Evolutionary conservation across 164 flowering plant species (phyloP), one percentile per base, ranked within the genome.

Genomic region (Litsea cubeba): DNA sequence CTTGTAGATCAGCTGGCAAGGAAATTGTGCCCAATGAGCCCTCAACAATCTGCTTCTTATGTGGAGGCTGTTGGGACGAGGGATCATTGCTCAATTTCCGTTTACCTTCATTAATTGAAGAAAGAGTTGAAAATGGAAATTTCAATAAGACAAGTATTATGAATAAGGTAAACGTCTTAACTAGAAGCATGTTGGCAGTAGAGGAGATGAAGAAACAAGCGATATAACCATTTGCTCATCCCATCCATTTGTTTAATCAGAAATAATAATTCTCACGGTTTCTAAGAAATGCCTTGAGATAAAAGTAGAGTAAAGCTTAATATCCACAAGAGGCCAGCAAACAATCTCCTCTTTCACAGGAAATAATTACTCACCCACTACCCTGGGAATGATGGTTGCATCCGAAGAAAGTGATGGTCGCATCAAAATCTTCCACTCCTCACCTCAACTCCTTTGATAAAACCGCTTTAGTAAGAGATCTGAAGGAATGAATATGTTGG

Each of bases 11-110:
- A 11, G 76, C 81, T 5, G 79, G 77, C 82, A 84, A 65, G 28
- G 92, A 85, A 74, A 84, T 85, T 71, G 82, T 64, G 8, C 84
- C 88, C 60, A 82, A 24, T 20, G 85, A 20, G 49, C 85, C 84
- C 30, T 89, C 93, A 46, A 80, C 80, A 7, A 89, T 86, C 24
- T 83, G 23, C 78, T 82, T 95, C 84, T 90, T 93, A 15, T 82
- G 86, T 7, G 91, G 88, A 23, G 93, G 90, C 79, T 93, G 97
- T 72, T 89, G 93, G 77, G 83, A 69, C 54, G 79, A 65, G 79
- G 84, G 82, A 71, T 91, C 97, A 69, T 76, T 75, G 82, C 87
- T 87, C 5, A 87, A 89, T 80, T 89, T 95, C 63, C 97, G 89
- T 80, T 92, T 92, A 74, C 82, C 97, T 95, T 71, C 40, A 81